phyloP scores from a whole-genome alignment of 2,329 filamentous ascomycete genomes.

The Corynespora cassiicola region DNA sequence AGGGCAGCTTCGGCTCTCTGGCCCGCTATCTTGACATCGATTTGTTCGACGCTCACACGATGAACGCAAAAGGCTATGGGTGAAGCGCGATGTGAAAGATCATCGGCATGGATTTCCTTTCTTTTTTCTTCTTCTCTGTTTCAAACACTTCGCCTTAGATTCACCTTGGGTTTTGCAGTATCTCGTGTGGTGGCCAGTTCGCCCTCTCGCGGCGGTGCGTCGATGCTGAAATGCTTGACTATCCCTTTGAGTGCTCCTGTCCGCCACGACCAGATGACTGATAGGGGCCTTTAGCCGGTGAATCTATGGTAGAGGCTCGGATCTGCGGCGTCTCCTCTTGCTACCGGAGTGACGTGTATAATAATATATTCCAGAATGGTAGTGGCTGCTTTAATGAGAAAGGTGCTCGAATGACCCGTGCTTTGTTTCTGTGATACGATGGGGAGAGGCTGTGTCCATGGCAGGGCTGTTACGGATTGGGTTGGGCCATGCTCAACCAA shows the following conservation, averaged over 20 bases:
- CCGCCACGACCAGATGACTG: too few relatives aligned
- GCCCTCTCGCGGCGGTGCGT: too few relatives aligned
- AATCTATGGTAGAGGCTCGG: too few relatives aligned
- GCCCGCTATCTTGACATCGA: conserved; percentile 3
- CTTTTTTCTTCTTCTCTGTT: conserved; percentile 2
- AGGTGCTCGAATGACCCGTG: background rate
- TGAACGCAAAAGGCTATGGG: background rate
- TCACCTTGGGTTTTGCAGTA: background rate
- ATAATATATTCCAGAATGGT: conserved; percentile 3
- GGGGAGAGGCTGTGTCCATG: background rate
- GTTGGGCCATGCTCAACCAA: too few relatives aligned
- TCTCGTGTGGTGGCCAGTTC: background rate
- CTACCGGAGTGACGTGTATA: conserved; percentile 6
- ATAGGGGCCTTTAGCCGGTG: too few relatives aligned
- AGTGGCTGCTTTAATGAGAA: conserved; percentile 1
- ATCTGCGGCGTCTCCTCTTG: too few relatives aligned
- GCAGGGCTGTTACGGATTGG: too few relatives aligned
- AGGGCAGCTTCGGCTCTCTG: conserved; percentile 1
- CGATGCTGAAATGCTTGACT: conserved; percentile 28
- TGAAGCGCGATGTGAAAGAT: conserved; percentile 10
- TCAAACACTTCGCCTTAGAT: conserved; percentile 6
- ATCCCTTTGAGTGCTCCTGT: too few relatives aligned
- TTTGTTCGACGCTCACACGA: background rate
- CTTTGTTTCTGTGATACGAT: background rate
- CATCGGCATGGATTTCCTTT: conserved; percentile 9